These are phyloP conservation scores for Tetrahymena elliotti DNA, from an alignment of 73 alveolate genomes.

Conservation along the genomic window DNA sequence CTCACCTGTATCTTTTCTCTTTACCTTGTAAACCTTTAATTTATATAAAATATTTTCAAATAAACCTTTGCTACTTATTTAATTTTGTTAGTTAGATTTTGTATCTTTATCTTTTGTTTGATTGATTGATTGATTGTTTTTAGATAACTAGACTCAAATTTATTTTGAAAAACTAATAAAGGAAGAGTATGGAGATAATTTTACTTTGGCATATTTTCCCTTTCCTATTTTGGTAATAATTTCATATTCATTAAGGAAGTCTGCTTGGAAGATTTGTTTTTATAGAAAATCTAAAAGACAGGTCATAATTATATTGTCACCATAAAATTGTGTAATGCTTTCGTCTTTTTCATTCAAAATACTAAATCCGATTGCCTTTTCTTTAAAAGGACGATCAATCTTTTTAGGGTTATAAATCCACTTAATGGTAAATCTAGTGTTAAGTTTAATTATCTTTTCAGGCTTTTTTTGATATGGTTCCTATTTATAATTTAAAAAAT, in stretches of 20 bases:
- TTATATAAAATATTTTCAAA: background rate
- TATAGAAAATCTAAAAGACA: background rate
- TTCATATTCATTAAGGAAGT: background rate
- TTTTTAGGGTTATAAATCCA: background rate
- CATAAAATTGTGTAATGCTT: background rate
- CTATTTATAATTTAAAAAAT: background rate
- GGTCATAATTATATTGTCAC: background rate
- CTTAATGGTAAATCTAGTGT: background rate
- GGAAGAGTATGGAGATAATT: background rate
- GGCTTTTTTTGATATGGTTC: background rate
- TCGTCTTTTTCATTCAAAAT: background rate
- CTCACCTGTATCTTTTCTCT: background rate
- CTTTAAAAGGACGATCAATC: background rate
- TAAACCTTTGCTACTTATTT: too few relatives aligned
- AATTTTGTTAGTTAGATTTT: too few relatives aligned
- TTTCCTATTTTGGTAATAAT: background rate
- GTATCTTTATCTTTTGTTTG: too few relatives aligned
- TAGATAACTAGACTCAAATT: background rate
- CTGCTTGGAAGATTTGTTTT: background rate
- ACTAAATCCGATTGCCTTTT: background rate
- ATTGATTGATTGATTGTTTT: too few relatives aligned
- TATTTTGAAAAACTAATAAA: background rate
- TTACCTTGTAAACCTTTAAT: background rate
- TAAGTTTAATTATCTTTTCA: background rate
- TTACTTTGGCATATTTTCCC: background rate